A percentile compares a stretch with the other conserved stretches of the same genome.
Conservation (phyloP, 495 filamentous ascomycete species). For the Mytilinidion resinicola region DNA sequence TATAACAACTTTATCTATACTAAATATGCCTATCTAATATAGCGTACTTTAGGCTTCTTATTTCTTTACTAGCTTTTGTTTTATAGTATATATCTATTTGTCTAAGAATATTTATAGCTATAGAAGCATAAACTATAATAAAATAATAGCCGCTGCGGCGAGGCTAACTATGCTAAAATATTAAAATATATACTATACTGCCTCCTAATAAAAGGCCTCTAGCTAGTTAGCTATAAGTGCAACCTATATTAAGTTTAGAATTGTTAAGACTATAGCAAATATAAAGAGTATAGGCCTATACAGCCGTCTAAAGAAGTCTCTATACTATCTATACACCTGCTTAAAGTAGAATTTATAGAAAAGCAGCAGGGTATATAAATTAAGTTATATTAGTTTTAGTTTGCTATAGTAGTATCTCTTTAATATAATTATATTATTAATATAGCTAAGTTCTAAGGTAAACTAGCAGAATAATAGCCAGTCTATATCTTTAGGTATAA, state of each 20-base stretch:
- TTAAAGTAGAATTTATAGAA: slow-evolving; percentile 12
- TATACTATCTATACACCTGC: slow-evolving; percentile 11
- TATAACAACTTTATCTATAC: not conserved
- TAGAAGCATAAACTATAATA: not conserved
- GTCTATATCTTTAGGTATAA: slow-evolving; percentile 12
- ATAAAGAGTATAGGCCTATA: slow-evolving; percentile 19
- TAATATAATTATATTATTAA: slow-evolving; percentile 7
- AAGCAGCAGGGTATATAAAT: slow-evolving; percentile 17
- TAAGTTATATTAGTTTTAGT: slow-evolving; percentile 22
- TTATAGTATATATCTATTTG: slow-evolving; percentile 4
- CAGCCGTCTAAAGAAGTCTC: slow-evolving; percentile 17
- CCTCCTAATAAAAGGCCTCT: not conserved
- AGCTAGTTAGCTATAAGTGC: slow-evolving; percentile 10
- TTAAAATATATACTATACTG: not conserved
- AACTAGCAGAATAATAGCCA: slow-evolving; percentile 17
- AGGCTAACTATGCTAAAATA: slow-evolving; percentile 1
- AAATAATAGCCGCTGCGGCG: slow-evolving; percentile 2
- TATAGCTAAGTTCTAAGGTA: slow-evolving; percentile 8
- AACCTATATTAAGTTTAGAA: slow-evolving; percentile 17
- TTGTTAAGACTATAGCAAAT: slow-evolving; percentile 10
- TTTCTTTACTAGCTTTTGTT: slow-evolving; percentile 2
- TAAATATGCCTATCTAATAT: not conserved
- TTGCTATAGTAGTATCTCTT: slow-evolving; percentile 28
- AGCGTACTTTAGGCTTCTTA: not conserved
- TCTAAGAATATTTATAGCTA: slow-evolving; percentile 8